Evolutionary conservation across 2,329 filamentous ascomycete species (phyloP), one percentile per base, ranked within the genome.

Genomic region (Myriosclerotinia curreyana): DNA sequence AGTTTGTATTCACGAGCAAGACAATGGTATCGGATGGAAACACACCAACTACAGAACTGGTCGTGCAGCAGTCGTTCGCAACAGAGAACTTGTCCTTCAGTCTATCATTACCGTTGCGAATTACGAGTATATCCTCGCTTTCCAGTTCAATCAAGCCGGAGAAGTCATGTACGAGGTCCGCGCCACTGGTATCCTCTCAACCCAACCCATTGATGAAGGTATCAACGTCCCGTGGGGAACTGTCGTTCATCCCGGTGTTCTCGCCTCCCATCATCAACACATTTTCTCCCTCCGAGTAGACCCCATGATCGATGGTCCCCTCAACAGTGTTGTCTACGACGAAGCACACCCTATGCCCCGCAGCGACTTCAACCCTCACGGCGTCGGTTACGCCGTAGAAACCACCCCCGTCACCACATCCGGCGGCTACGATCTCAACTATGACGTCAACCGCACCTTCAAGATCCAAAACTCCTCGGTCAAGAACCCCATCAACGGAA

Each of bases 121-220:
- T 76, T 90, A 90, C 75, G 87, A 90, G 72, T 90, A 90, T 72
- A 88, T 90, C 69, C 80, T 90, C 46, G 86, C 86, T 3, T 90
- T 87, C 75, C 83, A 86, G 60, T 89, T 90, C 77, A 88, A 89
- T 73, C 87, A 90, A 73, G 86, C 86, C 2, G 87, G 85, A 63
- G 86, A 88, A 70, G 72, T 90, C 54, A 80, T 80, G 68, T 87
- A 89, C 71, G 87, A 90, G 73, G 84, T 88, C 51, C 83, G 86
- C 44, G 87, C 87, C 20, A 90, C 87, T 1, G 87, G 87, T 6
- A 88, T 90, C 65, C 77, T 90, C 22, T 86, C 83, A 62, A 88
- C 86, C 0, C 83, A 87, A 64, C 86, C 86, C 4, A 86, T 89
- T 68, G 86, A 89, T 65, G 82, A 87, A 65, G 85, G 83, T 17